Base-by-base conservation (phyloP, 176 grass and related monocot species). In the Tillandsia fasciculata region DNA sequence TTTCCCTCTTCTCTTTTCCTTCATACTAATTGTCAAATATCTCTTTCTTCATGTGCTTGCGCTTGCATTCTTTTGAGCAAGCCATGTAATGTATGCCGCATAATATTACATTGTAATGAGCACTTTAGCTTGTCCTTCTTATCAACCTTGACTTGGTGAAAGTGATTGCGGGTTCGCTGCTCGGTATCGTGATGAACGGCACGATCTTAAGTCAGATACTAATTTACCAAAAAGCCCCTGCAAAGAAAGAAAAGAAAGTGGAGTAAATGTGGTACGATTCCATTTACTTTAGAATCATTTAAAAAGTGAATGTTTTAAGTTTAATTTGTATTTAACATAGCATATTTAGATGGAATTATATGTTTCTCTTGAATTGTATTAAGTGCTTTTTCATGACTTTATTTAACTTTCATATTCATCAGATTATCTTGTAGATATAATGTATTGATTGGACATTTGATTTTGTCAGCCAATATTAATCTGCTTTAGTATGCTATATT, bases 81-180 rank as follows among this genome's bases (percentile, higher is more conserved):
- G 20, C 14, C 18, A 18, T 22, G 22, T 59, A 20, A 59, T 20
- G 6, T 18, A 59, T 59, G 56, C 56, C 1, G 4, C 7, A 49
- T 11, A 12, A 11, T 42, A 9, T 67, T 48, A 2, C 13, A 47
- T 49, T 12, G 65, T 67, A 67, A 47, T 68, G 26, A 11, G 5
- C 53, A 53, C 3, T 64, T 67, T 7, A 48, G 12, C 64, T 27
- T 5, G 49, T 33, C 47, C 11, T 48, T 3, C 33, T 68, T 50
- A 2, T 69, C 53, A 64, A n/a, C 83, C 84, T 87, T 97, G 72
- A 97, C 78, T 79, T 69, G 13, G 81, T 53, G 48, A 24, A 89
- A 97, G 94, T 97, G 75, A 71, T 93, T 47, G 81, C 90, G 89
- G 94, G 94, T 74, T 97, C 89, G 3, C 77, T 80, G 29, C 81